These are phyloP conservation scores for Bipolaris victoriae DNA, from an alignment of 2,329 filamentous ascomycete species.

Conservation along the genomic window DNA sequence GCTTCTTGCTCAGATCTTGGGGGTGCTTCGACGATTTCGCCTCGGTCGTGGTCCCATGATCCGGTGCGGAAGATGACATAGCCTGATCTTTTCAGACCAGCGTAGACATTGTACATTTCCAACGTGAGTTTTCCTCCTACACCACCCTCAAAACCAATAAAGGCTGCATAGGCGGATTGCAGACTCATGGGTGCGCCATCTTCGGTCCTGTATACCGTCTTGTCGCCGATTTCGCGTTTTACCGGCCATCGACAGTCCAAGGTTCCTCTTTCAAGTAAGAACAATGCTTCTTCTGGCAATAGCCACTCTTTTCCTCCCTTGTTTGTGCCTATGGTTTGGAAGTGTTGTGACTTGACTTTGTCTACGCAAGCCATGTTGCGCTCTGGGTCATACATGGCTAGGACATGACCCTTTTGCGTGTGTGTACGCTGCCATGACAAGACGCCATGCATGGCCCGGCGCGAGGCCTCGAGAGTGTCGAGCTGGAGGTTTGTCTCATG, in stretches of 20 bases:
- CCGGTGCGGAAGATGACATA: conserved; percentile 80
- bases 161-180: conserved; percentile 85
- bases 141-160: conserved; percentile 72
- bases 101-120: conserved; percentile 87
- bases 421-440: conserved; percentile 79
- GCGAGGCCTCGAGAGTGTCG: conserved; percentile 76
- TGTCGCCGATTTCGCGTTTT: conserved; percentile 39
- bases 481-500: conserved; percentile 86
- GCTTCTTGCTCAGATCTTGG: conserved; percentile 10
- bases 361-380: conserved; percentile 67
- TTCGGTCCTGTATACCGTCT: conserved; percentile 51
- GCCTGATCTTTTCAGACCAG: conserved; percentile 79
- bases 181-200: conserved; percentile 81
- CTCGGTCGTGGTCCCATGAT: conserved; percentile 49
- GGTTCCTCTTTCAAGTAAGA: conserved; percentile 84
- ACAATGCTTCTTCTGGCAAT: conserved; percentile 89
- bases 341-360: conserved; percentile 72
- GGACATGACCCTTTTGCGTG: conserved; percentile 66
- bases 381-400: conserved; percentile 77
- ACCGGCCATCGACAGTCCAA: conserved; percentile 85
- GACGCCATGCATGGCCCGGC: conserved; percentile 87
- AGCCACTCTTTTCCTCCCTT: conserved; percentile 70
- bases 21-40: conserved; percentile 19
- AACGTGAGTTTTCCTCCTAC: conserved; percentile 62
- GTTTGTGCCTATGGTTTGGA: conserved; percentile 74